Base-by-base conservation (phyloP, 805 yeast species). In the Deakozyma indianensis region DNA sequence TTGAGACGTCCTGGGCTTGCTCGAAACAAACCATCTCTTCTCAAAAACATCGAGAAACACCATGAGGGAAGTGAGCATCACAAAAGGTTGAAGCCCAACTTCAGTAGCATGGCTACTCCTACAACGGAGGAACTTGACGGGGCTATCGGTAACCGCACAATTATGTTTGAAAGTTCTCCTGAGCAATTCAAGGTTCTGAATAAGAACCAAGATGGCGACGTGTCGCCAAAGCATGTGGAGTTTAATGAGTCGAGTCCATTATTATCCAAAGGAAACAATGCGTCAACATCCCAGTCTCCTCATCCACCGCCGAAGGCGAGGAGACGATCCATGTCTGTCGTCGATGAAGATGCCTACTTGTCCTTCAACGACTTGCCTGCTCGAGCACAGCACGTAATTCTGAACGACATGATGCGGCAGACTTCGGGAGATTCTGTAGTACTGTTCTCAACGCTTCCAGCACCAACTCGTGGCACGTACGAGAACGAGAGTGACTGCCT, bases 361-460 rank as follows among this genome's bases (percentile, higher is more conserved):
- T 73, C 83, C 1, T 88, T 88, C 63, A 83, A 86, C 58, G 92
- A 84, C 50, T 62, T 90, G n/a, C 95, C 96, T 0, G 92, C 95
- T 5, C 76, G 77, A 52, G 92, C 94, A 0, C 98, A 90, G 60
- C 95, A 88, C 58, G 60, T 90, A 44, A 81, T 92, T 43, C 66
- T 92, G 52, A 90, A 90, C 60, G 95, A 86, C 52, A 66, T 90
- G 49, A 88, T 90, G 95, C 64, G 64, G 41, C 66, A 66, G 21
- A 61, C 74, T 22, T 85, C 95, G 0, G 63, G 66, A 3, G 64
- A 67, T 21, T 77, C 95, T 0, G 85, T 78, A 1, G 77, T 92
- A 5, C 75, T 90, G 2, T 84, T 90, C 57, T 79, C 96, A 0
- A 92, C 97, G 0, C 65, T 90, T 27, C 97, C 98, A 0, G 79